Evolutionary conservation across 805 yeast species (phyloP), one percentile per base, ranked within the genome.

Genomic region (Suhomyces sp.): DNA sequence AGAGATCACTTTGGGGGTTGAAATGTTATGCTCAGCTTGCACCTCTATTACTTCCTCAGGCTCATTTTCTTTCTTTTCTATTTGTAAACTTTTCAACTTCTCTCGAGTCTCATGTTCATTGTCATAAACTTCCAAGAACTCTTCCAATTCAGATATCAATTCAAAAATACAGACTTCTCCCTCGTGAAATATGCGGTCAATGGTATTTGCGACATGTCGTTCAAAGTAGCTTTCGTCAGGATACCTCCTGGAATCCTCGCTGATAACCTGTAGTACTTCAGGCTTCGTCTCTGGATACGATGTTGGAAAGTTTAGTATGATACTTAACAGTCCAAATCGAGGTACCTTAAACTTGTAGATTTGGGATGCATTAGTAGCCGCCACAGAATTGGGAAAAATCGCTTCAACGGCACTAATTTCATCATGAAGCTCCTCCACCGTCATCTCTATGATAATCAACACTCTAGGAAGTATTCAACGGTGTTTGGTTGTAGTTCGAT

Each of bases 331-430:
- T 33, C 76, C 79, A 48, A 82, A 83, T 35, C 79, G 77, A 0
- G 95, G 88, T 1, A 77, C 58, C 17, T 62, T 60, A 10, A 83
- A 65, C 28, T 73, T 73, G 39, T 68, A 68, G 3, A 72, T 53
- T 12, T 60, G 60, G 0, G 68, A 62, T 0, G 60, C 69, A 6
- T 71, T 34, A 17, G 47, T 49, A 9, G 15, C 13, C 3, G 60
- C 58, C 22, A 79, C 54, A 25, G 77, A 68, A 11, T 72, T 84
- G 1, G 95, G 96, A 52, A 78, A 91, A 9, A 93, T 91, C 3
- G 96, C 93, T 37, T 86, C 83, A 8, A 91, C 79, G 9, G 96
- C 91, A 25, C 76, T 79, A 13, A 87, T 59, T 52, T 91, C 98
- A 36, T 87, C 93, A 14, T 53, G 53, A 5, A 83, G 60, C 21